Base-by-base conservation (phyloP, 257 asterid species). In the Plantago elongata region DNA sequence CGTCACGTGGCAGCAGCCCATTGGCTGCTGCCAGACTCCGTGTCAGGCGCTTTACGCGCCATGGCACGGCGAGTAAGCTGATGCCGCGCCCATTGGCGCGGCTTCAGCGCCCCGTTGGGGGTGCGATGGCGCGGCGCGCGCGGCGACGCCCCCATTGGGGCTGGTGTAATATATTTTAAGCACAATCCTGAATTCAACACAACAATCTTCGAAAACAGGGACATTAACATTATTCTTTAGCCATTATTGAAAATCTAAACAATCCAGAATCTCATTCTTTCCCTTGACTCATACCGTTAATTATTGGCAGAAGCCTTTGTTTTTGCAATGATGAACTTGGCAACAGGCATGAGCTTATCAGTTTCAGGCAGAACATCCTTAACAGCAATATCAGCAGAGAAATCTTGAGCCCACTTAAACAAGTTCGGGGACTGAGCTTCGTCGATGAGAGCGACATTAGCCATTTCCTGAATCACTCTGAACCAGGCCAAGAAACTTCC, bases 401-500 rank as follows among this genome's bases (percentile, higher is more conserved):
- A 77, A 13, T 69, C 9, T 1, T 10, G 72, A 40, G 75, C 80
- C 86, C 89, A 83, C 55, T 68, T 57, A 51, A 22, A 60, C 71
- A 83, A 47, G 2, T 47, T 57, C 4, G 81, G 84, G 45, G 75
- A 69, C 47, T 30, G 58, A 8, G 71, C 17, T 63, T 58, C 79
- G 11, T 68, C 74, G 7, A 79, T 57, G 56, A 80, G 37, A 55
- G 47, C 61, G 11, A 59, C 12, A 30, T 64, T 60, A 7, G 13
- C 11, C 14, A 50, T 4, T 30, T 45, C 75, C 1, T 71, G 30
- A 1, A 73, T 15, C 46, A 73, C 75, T 8, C 45, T 57, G 4
- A 80, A 10, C 86, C 77, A 79, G 3, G 58, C 70, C 67, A 75
- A 30, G 61, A 45, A 65, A 54, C 79, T 1, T 0, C 86, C 89